Conservation (phyloP, 306 rosid species). For the Calophaca sinica region DNA sequence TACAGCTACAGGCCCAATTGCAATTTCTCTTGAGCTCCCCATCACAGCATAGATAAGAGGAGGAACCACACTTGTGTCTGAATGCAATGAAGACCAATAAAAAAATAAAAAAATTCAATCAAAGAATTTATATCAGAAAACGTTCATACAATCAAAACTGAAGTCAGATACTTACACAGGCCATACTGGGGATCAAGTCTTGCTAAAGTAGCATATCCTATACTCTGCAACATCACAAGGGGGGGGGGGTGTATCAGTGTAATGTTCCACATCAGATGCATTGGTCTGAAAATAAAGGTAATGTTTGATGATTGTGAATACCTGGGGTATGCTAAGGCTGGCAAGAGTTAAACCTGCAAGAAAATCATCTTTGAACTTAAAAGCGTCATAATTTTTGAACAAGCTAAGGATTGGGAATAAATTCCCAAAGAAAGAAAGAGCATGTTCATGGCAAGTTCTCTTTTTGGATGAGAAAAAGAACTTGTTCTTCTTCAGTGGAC, state of each 20-base stretch:
- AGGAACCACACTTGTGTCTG: conserved; percentile 91
- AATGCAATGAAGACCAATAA: conserved; percentile 25
- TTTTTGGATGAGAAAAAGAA: conserved; percentile 46
- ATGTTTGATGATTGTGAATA: conserved; percentile 7
- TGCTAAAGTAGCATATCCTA: conserved; percentile 90
- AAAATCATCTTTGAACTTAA: conserved; percentile 70
- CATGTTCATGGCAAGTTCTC: conserved; percentile 27
- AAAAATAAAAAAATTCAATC: not conserved
- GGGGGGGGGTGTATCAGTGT: no score
- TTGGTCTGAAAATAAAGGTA: not conserved
- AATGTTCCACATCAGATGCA: not conserved
- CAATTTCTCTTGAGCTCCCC: conserved; percentile 97
- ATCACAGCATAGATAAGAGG: conserved; percentile 86
- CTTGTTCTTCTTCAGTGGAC: conserved; percentile 47
- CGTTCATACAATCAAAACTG: not conserved
- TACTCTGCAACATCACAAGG: conserved; percentile 65
- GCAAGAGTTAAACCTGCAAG: conserved; percentile 92
- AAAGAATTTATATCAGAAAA: not conserved
- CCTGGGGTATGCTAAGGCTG: conserved; percentile 94
- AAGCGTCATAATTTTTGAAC: conserved; percentile 66
- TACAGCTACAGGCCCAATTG: conserved; percentile 97
- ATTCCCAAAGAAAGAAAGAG: conserved; percentile 44
- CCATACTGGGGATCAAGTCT: conserved; percentile 92
- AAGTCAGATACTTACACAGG: conserved; percentile 64
- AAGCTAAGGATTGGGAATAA: conserved; percentile 79